Evolutionary conservation across 2,329 filamentous ascomycete species (phyloP).

Genomic region (Nemania abortiva): DNA sequence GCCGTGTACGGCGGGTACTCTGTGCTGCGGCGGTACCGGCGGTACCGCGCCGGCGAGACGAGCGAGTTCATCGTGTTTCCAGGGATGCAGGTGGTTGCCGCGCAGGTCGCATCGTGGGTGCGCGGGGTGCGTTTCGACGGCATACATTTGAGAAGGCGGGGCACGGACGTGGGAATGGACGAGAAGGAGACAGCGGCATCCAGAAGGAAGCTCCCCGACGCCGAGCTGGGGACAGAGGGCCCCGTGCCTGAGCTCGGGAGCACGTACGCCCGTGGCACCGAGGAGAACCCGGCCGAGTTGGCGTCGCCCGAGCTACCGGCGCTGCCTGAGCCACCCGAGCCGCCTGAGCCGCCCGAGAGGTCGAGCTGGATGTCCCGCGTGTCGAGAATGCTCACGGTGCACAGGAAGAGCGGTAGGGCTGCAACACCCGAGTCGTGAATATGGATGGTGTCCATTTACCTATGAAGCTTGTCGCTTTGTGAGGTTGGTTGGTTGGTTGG

Average conservation of each 20-base stretch:
- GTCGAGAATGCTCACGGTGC: constrained; percentile 40
- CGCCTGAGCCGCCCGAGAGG: constrained; percentile 20
- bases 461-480: neutral
- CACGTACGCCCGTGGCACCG: constrained; percentile 40
- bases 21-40: constrained; percentile 40
- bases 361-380: constrained; percentile 45
- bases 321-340: neutral
- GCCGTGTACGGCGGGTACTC: constrained; percentile 32
- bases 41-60: constrained; percentile 37
- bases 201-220: constrained; percentile 34
- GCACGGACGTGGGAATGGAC: neutral
- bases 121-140: neutral
- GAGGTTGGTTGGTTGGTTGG: neutral
- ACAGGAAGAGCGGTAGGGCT: neutral
- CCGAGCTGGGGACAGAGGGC: constrained; percentile 46
- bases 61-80: constrained; percentile 27
- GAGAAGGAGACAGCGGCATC: neutral
- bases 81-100: neutral
- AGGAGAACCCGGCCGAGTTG: constrained; percentile 48
- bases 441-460: neutral
- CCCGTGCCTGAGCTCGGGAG: constrained; percentile 44
- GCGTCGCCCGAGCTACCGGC: neutral
- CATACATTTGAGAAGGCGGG: too few relatives aligned
- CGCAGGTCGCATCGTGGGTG: constrained; percentile 2
- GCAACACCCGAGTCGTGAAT: neutral